Conservation (phyloP, 805 yeast genomes). For the Barnettozyma sucrosica region DNA sequence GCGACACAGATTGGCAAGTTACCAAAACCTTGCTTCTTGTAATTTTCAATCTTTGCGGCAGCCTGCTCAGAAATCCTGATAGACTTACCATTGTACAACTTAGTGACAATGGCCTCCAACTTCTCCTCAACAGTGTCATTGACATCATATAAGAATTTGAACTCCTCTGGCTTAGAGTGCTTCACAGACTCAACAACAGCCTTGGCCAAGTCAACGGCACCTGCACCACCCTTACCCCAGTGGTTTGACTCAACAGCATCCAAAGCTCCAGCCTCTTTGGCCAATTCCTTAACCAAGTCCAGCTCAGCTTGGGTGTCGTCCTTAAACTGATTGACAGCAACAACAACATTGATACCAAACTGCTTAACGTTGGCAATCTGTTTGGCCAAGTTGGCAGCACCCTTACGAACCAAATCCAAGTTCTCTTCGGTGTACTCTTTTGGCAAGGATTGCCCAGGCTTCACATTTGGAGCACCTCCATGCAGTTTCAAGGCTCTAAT, state of each 20-base stretch:
- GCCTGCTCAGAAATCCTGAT: slow-evolving; percentile 69
- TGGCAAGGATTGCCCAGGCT: slow-evolving; percentile 78
- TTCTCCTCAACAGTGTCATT: slow-evolving; percentile 64
- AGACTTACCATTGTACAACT: slow-evolving; percentile 73
- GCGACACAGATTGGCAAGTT: slow-evolving; percentile 80
- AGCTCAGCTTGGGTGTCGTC: slow-evolving; percentile 68
- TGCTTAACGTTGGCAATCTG: slow-evolving; percentile 68
- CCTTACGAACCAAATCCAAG: slow-evolving; percentile 59
- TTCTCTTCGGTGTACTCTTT: slow-evolving; percentile 67
- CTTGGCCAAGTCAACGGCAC: slow-evolving; percentile 68
- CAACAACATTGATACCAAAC: slow-evolving; percentile 75
- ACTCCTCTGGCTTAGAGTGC: slow-evolving; percentile 34
- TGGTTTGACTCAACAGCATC: slow-evolving; percentile 80
- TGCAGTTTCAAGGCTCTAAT: slow-evolving; percentile 80
- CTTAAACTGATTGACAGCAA: slow-evolving; percentile 75
- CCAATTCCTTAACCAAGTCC: slow-evolving; percentile 58
- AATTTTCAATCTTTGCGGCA: slow-evolving; percentile 60
- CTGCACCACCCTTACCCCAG: slow-evolving; percentile 83
- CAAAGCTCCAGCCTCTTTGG: slow-evolving; percentile 71
- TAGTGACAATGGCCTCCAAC: slow-evolving; percentile 58
- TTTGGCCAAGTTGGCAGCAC: slow-evolving; percentile 71
- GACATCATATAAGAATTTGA: slow-evolving; percentile 54
- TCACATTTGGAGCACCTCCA: slow-evolving; percentile 87
- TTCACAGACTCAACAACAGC: slow-evolving; percentile 62
- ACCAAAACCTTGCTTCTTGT: slow-evolving; percentile 70